Conservation (phyloP, 192 early-diverging fungal genomes). For the Mycoemilia scoparia region DNA sequence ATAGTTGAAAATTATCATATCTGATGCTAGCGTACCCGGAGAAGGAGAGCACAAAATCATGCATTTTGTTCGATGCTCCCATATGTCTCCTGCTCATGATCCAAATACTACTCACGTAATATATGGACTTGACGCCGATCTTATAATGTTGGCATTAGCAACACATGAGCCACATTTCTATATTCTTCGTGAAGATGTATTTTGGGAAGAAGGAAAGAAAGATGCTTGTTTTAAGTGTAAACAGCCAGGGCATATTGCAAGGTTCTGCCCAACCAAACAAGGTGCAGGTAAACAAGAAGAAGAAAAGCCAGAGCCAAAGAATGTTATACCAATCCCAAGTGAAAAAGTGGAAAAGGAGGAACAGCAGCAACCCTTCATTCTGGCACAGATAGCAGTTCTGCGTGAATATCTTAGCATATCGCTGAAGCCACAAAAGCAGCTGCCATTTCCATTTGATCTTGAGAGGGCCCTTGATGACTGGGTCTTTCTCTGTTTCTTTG, state of each 20-base stretch:
- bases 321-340: conserved; percentile 5
- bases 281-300: too few species aligned
- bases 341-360: not conserved
- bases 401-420: conserved; percentile 87
- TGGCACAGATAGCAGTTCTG: conserved; percentile 56
- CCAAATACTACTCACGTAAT: conserved; percentile 90
- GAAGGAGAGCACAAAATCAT: conserved; percentile 99
- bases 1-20: conserved; percentile 84
- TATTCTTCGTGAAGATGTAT: conserved; percentile 87
- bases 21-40: conserved; percentile 89
- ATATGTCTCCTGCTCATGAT: conserved; percentile 57
- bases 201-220: conserved; percentile 57
- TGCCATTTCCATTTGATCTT: conserved; percentile 66
- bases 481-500: conserved; percentile 92
- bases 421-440: conserved; percentile 38
- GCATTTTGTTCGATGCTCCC: conserved; percentile 79
- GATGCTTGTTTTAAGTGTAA: conserved; percentile 44
- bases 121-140: conserved; percentile 87
- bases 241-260: conserved; percentile 43
- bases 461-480: conserved; percentile 94
- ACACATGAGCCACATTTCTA: conserved; percentile 96
- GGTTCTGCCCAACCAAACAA: conserved; percentile 9
- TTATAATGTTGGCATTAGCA: conserved; percentile 91
- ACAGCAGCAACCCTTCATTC: conserved; percentile 53
- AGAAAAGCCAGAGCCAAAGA: too few species aligned